Conservation (phyloP, 176 grass and related monocot genomes). For the Elymus sibiricus region DNA sequence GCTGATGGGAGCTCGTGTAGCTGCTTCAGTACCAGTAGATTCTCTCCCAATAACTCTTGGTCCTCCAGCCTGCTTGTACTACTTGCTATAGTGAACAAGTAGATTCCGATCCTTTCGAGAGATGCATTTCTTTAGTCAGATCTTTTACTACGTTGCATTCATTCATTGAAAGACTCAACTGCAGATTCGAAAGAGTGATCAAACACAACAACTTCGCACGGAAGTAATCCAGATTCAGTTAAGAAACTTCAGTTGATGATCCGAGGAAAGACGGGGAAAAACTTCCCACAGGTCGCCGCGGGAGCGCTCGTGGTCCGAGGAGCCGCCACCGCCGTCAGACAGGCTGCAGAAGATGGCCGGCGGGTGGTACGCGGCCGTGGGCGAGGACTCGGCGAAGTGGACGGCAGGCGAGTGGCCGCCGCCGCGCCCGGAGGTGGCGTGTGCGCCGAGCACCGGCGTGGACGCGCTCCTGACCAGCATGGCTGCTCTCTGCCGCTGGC, state of each 20-base stretch:
- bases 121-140: not conserved
- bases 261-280: not conserved
- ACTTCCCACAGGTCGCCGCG: conserved; percentile 34
- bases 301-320: conserved; percentile 24
- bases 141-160: not conserved
- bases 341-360: conserved; percentile 43
- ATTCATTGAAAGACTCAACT: too few species aligned
- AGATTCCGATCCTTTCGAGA: not conserved
- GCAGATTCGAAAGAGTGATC: not conserved
- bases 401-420: conserved; percentile 36
- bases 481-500: too few species aligned
- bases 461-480: conserved; percentile 29
- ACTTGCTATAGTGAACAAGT: not conserved
- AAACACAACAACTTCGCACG: too few species aligned
- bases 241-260: not conserved
- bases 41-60: conserved; percentile 4
- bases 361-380: conserved; percentile 26
- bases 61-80: conserved; percentile 1
- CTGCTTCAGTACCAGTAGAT: not conserved
- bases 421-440: not conserved
- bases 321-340: not conserved
- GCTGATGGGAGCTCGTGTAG: not conserved
- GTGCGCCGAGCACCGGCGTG: conserved; percentile 54
- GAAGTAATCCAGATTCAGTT: not conserved
- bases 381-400: conserved; percentile 44